phyloP scores from a whole-genome alignment of 805 yeast species.

The Metschnikowia chrysomelidarum region DNA sequence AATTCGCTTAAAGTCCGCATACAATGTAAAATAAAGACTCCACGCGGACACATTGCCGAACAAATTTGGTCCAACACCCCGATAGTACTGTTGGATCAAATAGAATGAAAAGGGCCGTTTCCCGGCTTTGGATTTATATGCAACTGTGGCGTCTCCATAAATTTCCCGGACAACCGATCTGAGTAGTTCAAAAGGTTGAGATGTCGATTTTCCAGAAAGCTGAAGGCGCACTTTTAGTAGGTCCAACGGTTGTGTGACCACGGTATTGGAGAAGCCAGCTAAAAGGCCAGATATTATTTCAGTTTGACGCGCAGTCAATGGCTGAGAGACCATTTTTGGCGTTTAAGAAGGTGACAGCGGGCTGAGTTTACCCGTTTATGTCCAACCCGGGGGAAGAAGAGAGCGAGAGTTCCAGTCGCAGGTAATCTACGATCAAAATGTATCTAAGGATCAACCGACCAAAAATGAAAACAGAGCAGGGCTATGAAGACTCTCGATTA shows the following conservation, averaged over 20 bases:
- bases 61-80: conserved; percentile 79
- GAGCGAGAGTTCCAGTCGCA: too few relatives aligned
- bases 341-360: too few relatives aligned
- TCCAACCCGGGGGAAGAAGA: too few relatives aligned
- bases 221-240: conserved; percentile 81
- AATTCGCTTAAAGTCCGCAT: conserved; percentile 53
- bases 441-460: too few relatives aligned
- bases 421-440: too few relatives aligned
- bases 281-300: conserved; percentile 70
- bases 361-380: too few relatives aligned
- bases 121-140: conserved; percentile 6
- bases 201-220: conserved; percentile 34
- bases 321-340: conserved; percentile 1
- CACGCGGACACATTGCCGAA: conserved; percentile 85
- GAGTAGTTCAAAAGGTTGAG: conserved; percentile 22
- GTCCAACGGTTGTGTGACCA: conserved; percentile 87
- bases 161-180: conserved; percentile 21
- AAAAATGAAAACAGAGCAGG: too few relatives aligned
- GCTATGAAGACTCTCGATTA: too few relatives aligned
- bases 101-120: conserved; percentile 4
- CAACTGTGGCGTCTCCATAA: conserved; percentile 19
- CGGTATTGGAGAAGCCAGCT: conserved; percentile 80
- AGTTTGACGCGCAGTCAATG: conserved; percentile 29
- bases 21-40: conserved; percentile 82
- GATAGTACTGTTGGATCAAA: conserved; percentile 40